Base-by-base conservation (phyloP, 2,329 filamentous ascomycete species). In the Diaporthe batatas region DNA sequence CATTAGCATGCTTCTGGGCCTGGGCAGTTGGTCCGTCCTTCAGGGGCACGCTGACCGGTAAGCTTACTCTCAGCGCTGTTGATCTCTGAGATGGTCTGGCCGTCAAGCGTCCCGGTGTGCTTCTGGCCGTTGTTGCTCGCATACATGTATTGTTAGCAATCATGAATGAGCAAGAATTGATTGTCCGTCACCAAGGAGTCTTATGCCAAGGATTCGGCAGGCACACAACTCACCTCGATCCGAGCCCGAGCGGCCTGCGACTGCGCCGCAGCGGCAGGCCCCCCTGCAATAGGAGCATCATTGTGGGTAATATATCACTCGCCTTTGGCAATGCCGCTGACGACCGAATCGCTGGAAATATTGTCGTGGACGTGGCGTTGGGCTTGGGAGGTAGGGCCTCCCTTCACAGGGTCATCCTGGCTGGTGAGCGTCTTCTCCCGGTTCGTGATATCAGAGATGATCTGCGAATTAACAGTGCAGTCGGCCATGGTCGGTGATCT, bases 361-460 rank as follows among this genome's bases (percentile, higher is more conserved):
- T 72, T 67, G 57, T 81, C 68, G 49, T 76, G 76, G 47, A 75
- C 76, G 69, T 85, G 82, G 36, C 79, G 78, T 73, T 85, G 83
- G 3, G 83, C 83, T 68, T 79, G 78, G 21, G 83, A 81, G 0
- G 82, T 84, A 0, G 83, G 83, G 3, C 83, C 83, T 29, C 78
- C 79, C 54, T 78, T 74, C 2, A 80, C 77, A 23, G 83, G 82
- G 10, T 77, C 72, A n/a, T 78, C 77, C 68, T 79, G 73, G 36
- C 82, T 79, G 0, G 83, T 84, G 68, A 84, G 75, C 18, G 78
- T 74, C 72, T 83, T 84, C 74, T 85, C 83, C 7, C 79, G 80
- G 14, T 81, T 78, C 1, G 81, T 83, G 76, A 85, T 83, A 64
- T 82, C 79, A 64, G 81, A 82, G 76, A 85, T 81, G 75, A 81